Evolutionary conservation across 345 rosid species (phyloP).

Genomic region (Euphorbia lathyris): DNA sequence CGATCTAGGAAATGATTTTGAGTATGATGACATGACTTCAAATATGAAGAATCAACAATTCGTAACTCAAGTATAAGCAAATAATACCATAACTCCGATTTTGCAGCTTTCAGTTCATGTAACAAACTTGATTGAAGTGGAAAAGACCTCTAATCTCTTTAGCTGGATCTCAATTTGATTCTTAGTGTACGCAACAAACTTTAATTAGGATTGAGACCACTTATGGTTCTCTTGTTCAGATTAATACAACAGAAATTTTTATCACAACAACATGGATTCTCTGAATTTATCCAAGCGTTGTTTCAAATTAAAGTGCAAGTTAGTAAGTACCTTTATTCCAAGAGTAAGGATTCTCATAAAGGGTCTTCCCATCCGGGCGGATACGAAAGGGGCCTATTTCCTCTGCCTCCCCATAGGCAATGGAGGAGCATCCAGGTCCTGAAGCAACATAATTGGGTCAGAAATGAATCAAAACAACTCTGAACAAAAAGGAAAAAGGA

Average conservation of each 20-base stretch:
- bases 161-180: no score
- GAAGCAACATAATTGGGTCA: conserved; percentile 10
- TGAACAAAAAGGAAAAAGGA: neutral
- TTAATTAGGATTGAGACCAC: no score
- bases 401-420: conserved; percentile 86
- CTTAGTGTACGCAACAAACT: no score
- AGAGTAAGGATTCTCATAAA: conserved; percentile 76
- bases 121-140: neutral
- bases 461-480: neutral
- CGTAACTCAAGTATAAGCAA: no score
- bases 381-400: conserved; percentile 94
- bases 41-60: no score
- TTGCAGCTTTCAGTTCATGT: no score
- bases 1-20: neutral
- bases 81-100: no score
- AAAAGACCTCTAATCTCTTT: no score
- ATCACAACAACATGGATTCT: neutral
- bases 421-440: conserved; percentile 98
- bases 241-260: neutral
- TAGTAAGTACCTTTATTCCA: conserved; percentile 76
- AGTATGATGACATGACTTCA: neutral
- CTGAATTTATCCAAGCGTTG: neutral
- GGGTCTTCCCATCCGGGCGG: conserved; percentile 64
- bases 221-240: neutral
- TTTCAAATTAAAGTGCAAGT: neutral